Evolutionary conservation across 106 monocot species (phyloP).

Genomic region (Dendrobium catenatum): DNA sequence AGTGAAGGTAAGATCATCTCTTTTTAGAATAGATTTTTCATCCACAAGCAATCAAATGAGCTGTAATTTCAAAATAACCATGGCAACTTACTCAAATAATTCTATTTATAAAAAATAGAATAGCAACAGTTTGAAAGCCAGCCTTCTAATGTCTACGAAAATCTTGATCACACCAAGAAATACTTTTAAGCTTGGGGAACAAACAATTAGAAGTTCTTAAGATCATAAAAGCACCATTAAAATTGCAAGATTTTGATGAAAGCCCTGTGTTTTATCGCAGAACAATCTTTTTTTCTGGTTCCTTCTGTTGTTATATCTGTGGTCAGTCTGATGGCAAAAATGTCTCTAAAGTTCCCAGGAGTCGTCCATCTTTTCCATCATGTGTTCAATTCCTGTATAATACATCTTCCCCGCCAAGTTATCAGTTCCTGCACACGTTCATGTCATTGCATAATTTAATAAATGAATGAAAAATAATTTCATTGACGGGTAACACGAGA

Average conservation of each 20-base stretch:
- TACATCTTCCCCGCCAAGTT: conserved; percentile 5
- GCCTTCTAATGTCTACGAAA: background rate
- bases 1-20: too few relatives aligned
- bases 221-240: background rate
- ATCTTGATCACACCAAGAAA: background rate
- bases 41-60: too few relatives aligned
- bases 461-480: background rate
- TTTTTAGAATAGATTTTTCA: too few relatives aligned
- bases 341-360: background rate
- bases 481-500: too few relatives aligned
- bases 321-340: background rate
- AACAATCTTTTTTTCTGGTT: background rate
- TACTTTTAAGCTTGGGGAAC: background rate
- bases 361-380: background rate
- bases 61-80: background rate
- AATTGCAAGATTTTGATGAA: background rate
- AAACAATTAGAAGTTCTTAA: too few relatives aligned
- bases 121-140: background rate
- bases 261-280: background rate
- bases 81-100: background rate
- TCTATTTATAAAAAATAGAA: background rate
- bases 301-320: background rate
- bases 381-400: conserved; percentile 7
- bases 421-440: background rate
- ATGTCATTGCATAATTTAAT: background rate